These are phyloP conservation scores for Aureobasidium sp. DNA, from an alignment of 2,329 filamentous ascomycete species.

Conservation along the genomic window DNA sequence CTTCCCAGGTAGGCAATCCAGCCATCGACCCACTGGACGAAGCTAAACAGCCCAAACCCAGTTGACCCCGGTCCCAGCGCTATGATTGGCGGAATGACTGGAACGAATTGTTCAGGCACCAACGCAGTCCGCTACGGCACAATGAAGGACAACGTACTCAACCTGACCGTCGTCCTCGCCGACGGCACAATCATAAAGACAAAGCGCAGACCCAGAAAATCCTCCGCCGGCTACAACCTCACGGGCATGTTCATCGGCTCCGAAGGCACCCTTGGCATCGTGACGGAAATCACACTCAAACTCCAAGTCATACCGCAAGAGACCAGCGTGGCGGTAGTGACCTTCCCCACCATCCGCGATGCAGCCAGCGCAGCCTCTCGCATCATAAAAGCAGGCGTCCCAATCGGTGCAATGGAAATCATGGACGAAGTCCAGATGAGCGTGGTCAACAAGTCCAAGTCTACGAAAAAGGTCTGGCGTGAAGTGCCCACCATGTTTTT, in stretches of 20 bases:
- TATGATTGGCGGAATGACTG: slow-evolving; percentile 76
- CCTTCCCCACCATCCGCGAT: slow-evolving; percentile 67
- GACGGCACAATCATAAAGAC: slow-evolving; percentile 76
- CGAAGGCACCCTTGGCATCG: slow-evolving; percentile 70
- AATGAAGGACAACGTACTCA: slow-evolving; percentile 84
- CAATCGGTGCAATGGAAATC: slow-evolving; percentile 70
- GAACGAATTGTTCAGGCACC: slow-evolving; percentile 64
- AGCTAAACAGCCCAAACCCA: slow-evolving; percentile 71
- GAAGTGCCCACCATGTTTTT: slow-evolving; percentile 57
- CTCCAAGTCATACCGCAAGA: slow-evolving; percentile 67
- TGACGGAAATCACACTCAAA: slow-evolving; percentile 77
- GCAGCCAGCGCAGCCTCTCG: slow-evolving; percentile 65
- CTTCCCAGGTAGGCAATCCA: slow-evolving; percentile 23
- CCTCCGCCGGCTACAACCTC: slow-evolving; percentile 74
- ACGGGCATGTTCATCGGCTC: slow-evolving; percentile 72
- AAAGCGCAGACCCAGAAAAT: slow-evolving; percentile 64
- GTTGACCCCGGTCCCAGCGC: slow-evolving; percentile 72
- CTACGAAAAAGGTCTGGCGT: slow-evolving; percentile 63
- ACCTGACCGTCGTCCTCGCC: slow-evolving; percentile 69
- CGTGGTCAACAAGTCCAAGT: slow-evolving; percentile 66
- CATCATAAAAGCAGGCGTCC: slow-evolving; percentile 66
- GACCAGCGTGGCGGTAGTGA: slow-evolving; percentile 69
- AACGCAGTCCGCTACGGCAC: slow-evolving; percentile 75
- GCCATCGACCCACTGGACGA: slow-evolving; percentile 55
- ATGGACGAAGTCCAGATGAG: slow-evolving; percentile 86